Conservation (phyloP, 345 rosid genomes). For the Cardamine resedifolia region DNA sequence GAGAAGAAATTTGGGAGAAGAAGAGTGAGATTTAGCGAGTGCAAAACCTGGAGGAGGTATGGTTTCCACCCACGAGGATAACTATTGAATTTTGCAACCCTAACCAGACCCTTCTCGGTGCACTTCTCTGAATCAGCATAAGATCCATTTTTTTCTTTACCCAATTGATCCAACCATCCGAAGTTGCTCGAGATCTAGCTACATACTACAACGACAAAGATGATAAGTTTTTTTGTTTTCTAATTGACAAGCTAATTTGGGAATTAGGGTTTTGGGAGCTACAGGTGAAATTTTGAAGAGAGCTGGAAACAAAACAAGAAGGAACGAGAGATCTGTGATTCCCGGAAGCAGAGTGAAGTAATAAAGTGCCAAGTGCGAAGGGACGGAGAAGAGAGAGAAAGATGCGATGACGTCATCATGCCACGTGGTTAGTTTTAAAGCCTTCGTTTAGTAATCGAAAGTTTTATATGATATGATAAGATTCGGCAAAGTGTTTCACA, state of each 20-base stretch:
- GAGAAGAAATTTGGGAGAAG: constrained; percentile 33
- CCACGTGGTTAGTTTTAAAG: constrained; percentile 26
- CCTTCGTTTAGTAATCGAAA: background rate
- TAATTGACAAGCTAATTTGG: constrained; percentile 33
- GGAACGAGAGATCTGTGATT: constrained; percentile 18
- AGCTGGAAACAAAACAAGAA: background rate
- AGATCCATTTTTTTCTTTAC: constrained; percentile 41
- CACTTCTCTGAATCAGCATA: constrained; percentile 42
- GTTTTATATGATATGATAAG: constrained; percentile 13
- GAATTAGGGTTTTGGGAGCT: constrained; percentile 1
- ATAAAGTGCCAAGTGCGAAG: constrained; percentile 28
- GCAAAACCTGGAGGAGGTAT: constrained; percentile 98
- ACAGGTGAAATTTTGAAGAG: background rate
- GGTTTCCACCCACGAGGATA: constrained; percentile 99
- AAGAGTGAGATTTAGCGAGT: constrained; percentile 55
- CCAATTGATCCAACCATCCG: constrained; percentile 32
- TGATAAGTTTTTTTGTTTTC: constrained; percentile 20
- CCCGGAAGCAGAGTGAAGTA: constrained; percentile 18
- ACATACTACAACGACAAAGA: constrained; percentile 23
- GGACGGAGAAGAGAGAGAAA: background rate
- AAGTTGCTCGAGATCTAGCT: constrained; percentile 12
- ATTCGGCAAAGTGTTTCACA: background rate
- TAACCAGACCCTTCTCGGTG: constrained; percentile 71
- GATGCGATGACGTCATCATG: constrained; percentile 12
- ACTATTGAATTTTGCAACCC: constrained; percentile 64